Conservation (phyloP, 2,329 filamentous ascomycete species). For the Botrytis fragariae region DNA sequence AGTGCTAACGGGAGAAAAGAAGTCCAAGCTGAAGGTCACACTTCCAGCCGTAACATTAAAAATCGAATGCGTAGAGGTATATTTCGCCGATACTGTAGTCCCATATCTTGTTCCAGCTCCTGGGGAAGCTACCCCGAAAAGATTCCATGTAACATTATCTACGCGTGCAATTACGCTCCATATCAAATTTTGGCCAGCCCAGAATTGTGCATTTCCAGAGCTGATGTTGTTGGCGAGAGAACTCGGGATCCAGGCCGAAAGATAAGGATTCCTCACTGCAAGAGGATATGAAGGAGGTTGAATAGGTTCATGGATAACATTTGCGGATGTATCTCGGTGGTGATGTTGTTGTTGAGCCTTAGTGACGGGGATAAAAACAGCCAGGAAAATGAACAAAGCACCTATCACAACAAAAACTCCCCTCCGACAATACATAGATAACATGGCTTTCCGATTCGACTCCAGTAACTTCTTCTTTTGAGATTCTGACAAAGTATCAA, state of each 20-base stretch:
- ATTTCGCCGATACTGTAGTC: slow-evolving; percentile 31
- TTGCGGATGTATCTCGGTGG: not conserved
- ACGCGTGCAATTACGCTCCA: slow-evolving; percentile 40
- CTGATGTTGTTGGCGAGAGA: slow-evolving; percentile 32
- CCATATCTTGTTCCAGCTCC: slow-evolving; percentile 27
- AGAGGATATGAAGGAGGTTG: slow-evolving; percentile 19
- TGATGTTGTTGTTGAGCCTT: slow-evolving; percentile 4
- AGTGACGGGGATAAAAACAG: not conserved
- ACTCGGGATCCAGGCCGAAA: slow-evolving; percentile 40
- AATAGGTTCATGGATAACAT: not conserved
- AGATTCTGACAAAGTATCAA: not conserved
- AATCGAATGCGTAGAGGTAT: slow-evolving; percentile 38
- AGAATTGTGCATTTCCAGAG: slow-evolving; percentile 37
- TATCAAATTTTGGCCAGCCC: slow-evolving; percentile 37
- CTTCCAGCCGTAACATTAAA: slow-evolving; percentile 34
- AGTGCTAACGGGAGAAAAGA: slow-evolving; percentile 40
- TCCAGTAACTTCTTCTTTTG: not conserved
- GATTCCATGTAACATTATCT: slow-evolving; percentile 35
- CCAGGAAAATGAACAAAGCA: not conserved
- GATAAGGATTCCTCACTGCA: slow-evolving; percentile 17
- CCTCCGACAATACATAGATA: not conserved
- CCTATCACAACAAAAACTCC: not conserved
- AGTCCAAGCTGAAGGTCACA: slow-evolving; percentile 37
- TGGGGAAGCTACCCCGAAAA: slow-evolving; percentile 36
- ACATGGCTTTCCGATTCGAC: not conserved